Base-by-base conservation (phyloP, 1,139 yeast species). In the Hemisphaericaspora xylofermentans region DNA sequence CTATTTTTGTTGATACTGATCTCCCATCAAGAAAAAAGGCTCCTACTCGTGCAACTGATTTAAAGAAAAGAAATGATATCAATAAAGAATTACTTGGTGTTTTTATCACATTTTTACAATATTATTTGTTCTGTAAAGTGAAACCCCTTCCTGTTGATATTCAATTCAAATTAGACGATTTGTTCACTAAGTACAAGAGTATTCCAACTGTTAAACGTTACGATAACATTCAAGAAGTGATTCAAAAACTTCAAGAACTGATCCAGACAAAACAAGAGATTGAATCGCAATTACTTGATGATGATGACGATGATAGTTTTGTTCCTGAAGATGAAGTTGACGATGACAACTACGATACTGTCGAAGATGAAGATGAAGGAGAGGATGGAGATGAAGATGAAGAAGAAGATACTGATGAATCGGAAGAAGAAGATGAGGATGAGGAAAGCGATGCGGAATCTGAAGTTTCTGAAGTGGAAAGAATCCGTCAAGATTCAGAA, bases 121-220 rank as follows among this genome's bases (percentile, higher is more conserved):
- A 79, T 56, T 89, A 88, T 54, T 61, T 78, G n/a, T 77, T 73
- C 56, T 76, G 86, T 37, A 89, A 89, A 54, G 61, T 61, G 7
- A 73, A 67, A 36, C 87, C 88, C 1, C 43, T 87, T 26, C 91
- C 96, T 0, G 66, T 76, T 49, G 95, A 87, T 36, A 63, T 79
- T 4, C 76, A 76, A 40, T 81, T 80, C 50, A 73, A 68, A 36
- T 54, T 86, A n/a, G 60, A 58, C 25, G 75, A 71, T 38, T 64
- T 76, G 26, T 76, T 76, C 47, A 61, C 59, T 2, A 57, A 58
- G 36, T 57, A 52, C 33, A 36, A 45, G 33, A 43, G 50, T 25
- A 38, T 49, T 17, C 44, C 48, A 1, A 57, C 61, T 1, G 62
- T 75, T 45, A 59, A 56, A 30, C 60, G 79, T 40, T 67, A 75